Evolutionary conservation across 179 eudicot genomes (phyloP).

Genomic region (Silene vulgaris): DNA sequence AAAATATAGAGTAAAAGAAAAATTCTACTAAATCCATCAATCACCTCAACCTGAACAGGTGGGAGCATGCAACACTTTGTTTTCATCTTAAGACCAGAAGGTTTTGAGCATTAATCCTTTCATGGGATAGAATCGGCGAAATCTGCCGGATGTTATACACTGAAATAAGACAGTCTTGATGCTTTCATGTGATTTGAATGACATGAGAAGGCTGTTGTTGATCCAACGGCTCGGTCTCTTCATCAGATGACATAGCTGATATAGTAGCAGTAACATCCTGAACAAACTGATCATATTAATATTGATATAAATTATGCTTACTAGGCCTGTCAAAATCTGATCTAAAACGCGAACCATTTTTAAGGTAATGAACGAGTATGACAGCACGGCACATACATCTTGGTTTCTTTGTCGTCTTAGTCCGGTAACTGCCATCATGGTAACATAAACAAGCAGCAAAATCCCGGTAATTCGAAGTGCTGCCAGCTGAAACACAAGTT

Average conservation of each 20-base stretch:
- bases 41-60: constrained; percentile 35
- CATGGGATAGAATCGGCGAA: too few relatives aligned
- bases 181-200: constrained; percentile 30
- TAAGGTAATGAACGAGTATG: too few relatives aligned
- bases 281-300: neutral
- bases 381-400: constrained; percentile 18
- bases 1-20: neutral
- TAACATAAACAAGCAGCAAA: constrained; percentile 32
- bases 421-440: constrained; percentile 30
- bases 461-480: constrained; percentile 29
- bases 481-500: constrained; percentile 29
- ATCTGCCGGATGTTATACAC: neutral
- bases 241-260: constrained; percentile 36
- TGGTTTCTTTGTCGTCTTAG: constrained; percentile 28
- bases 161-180: neutral
- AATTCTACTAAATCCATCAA: constrained; percentile 16
- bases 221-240: constrained; percentile 30
- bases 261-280: constrained; percentile 19
- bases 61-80: constrained; percentile 25
- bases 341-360: too few relatives aligned
- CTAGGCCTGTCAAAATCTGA: neutral
- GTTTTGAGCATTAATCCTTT: neutral
- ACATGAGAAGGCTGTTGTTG: constrained; percentile 31
- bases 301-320: neutral
- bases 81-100: neutral